Evolutionary conservation across 352 stramenopile species (phyloP).

Genomic region (Phytophthora meadii): DNA sequence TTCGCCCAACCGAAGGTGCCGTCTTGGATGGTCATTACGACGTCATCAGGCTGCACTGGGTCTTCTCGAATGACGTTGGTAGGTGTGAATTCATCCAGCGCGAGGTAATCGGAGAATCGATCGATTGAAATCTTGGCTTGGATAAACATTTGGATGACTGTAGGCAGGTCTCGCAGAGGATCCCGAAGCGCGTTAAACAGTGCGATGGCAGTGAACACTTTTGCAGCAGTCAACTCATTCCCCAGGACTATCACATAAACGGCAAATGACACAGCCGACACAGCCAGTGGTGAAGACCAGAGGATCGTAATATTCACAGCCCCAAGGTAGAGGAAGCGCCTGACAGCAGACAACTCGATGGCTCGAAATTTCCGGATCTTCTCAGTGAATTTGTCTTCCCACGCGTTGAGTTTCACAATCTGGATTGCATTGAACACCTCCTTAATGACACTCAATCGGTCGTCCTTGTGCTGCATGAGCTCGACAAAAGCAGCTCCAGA

Average conservation of each 20-base stretch:
- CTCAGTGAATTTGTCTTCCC: slow-evolving; percentile 86
- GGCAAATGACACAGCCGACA: slow-evolving; percentile 57
- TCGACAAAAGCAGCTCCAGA: slow-evolving; percentile 64
- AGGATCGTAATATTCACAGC: slow-evolving; percentile 62
- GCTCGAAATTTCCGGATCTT: slow-evolving; percentile 71
- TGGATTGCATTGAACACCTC: slow-evolving; percentile 94
- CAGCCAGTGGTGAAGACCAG: slow-evolving; percentile 51
- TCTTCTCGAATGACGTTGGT: slow-evolving; percentile 28
- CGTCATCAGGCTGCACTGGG: slow-evolving; percentile 1
- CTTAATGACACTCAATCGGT: slow-evolving; percentile 90
- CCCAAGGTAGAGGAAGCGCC: slow-evolving; percentile 47
- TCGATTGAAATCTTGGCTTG: slow-evolving; percentile 44
- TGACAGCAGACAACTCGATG: slow-evolving; percentile 88
- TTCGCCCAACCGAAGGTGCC: slow-evolving; percentile 44
- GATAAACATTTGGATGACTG: slow-evolving; percentile 43
- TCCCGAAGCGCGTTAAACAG: slow-evolving; percentile 57
- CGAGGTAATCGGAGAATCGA: slow-evolving; percentile 48
- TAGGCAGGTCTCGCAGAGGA: slow-evolving; percentile 43
- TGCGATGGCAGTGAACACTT: slow-evolving; percentile 59
- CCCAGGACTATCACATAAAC: slow-evolving; percentile 51
- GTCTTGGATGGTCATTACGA: slow-evolving; percentile 33
- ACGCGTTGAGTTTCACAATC: slow-evolving; percentile 96
- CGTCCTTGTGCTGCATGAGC: slow-evolving; percentile 89
- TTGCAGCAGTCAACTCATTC: slow-evolving; percentile 50
- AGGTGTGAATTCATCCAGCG: slow-evolving; percentile 29